phyloP scores from a whole-genome alignment of 192 early-diverging fungal species.

The Obelidium mucronatum region DNA sequence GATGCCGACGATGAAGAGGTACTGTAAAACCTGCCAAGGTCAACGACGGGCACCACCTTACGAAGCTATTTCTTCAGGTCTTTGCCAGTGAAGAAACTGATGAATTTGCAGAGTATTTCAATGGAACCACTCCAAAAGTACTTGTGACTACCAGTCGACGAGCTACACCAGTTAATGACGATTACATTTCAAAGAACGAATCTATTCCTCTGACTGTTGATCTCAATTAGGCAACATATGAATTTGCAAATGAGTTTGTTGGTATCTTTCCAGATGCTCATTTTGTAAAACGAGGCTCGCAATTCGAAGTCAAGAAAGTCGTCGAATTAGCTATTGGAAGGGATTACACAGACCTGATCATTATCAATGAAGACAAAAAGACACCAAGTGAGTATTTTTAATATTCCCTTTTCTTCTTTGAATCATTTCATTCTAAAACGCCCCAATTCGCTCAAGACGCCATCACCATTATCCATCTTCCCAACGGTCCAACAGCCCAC shows the following conservation, averaged over 20 bases:
- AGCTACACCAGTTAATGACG: slow-evolving; percentile 61
- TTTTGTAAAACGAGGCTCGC: slow-evolving; percentile 84
- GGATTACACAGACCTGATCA: slow-evolving; percentile 92
- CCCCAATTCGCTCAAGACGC: slow-evolving; percentile 62
- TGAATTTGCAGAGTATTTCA: slow-evolving; percentile 85
- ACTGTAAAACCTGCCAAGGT: background rate
- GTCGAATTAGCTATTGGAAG: slow-evolving; percentile 88
- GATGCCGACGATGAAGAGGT: slow-evolving; percentile 61
- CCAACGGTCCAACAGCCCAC: slow-evolving; percentile 95
- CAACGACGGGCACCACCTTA: background rate
- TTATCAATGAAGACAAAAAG: slow-evolving; percentile 94
- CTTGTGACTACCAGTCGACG: slow-evolving; percentile 87
- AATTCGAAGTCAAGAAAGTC: slow-evolving; percentile 91
- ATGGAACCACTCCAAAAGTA: slow-evolving; percentile 88
- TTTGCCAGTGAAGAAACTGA: slow-evolving; percentile 59
- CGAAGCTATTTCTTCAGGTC: slow-evolving; percentile 43
- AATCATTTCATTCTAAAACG: background rate
- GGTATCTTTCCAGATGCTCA: slow-evolving; percentile 90
- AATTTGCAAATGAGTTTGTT: slow-evolving; percentile 89
- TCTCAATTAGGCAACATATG: slow-evolving; percentile 62
- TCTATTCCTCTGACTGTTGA: background rate
- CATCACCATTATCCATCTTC: slow-evolving; percentile 92
- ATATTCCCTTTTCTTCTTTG: slow-evolving; percentile 3
- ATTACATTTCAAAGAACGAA: too few species aligned
- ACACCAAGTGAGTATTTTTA: slow-evolving; percentile 71